Percentiles rank a stretch among this genome's conserved stretches.
These are phyloP conservation scores for Wickerhamiella cacticola DNA, from an alignment of 805 yeast species.

Conservation along the genomic window DNA sequence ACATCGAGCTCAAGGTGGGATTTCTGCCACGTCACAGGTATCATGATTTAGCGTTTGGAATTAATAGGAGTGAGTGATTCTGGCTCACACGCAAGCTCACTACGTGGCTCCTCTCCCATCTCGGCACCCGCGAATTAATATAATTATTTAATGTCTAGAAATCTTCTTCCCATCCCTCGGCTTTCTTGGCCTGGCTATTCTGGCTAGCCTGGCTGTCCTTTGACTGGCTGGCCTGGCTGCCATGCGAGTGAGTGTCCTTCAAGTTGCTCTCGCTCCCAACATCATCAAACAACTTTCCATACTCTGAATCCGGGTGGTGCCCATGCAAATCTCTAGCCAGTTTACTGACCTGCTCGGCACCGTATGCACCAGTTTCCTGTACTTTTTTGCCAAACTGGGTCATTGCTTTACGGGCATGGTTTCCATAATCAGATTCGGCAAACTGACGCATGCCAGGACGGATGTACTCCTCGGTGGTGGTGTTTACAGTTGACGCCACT, in stretches of 20 bases:
- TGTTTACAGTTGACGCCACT: conserved; percentile 69
- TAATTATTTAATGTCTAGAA: too few species aligned
- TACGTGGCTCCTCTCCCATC: too few species aligned
- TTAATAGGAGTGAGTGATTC: too few species aligned
- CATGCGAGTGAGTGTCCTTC: too few species aligned
- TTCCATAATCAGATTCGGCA: conserved; percentile 64
- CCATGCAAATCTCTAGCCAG: conserved; percentile 35
- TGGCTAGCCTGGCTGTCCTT: background rate
- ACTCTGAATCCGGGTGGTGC: conserved; percentile 14
- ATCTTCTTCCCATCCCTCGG: conserved; percentile 11
- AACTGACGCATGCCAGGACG: conserved; percentile 82
- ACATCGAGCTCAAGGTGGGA: too few species aligned
- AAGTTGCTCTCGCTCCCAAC: conserved; percentile 2
- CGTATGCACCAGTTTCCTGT: conserved; percentile 72
- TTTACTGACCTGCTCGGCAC: conserved; percentile 52
- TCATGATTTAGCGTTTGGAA: too few species aligned
- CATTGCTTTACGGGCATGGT: conserved; percentile 84
- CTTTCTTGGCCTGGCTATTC: background rate
- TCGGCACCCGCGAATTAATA: too few species aligned
- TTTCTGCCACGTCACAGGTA: too few species aligned
- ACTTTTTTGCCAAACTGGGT: conserved; percentile 91
- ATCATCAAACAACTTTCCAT: conserved; percentile 20
- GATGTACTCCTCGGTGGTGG: conserved; percentile 77
- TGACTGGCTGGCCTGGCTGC: too few species aligned
- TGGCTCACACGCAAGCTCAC: too few species aligned